Percentiles rank a stretch among this genome's conserved stretches.
Evolutionary conservation across 2,329 filamentous ascomycete species (phyloP).

Genomic region (Paecilomyces fulvus): DNA sequence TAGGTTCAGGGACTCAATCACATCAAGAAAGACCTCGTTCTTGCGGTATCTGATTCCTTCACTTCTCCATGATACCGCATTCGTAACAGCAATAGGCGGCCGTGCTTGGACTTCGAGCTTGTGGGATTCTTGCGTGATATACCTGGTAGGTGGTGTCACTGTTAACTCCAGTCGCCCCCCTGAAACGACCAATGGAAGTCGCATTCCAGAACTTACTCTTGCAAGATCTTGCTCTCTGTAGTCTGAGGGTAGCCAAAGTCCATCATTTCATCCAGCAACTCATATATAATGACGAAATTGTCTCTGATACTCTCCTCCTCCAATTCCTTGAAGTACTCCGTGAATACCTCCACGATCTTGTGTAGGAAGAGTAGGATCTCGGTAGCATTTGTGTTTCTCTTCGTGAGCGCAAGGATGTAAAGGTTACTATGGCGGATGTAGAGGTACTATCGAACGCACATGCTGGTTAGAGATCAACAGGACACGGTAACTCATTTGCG

Average conservation of each 20-base stretch:
- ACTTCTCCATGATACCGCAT: slow-evolving; percentile 94
- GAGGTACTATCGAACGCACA: slow-evolving; percentile 59
- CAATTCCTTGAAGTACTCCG: slow-evolving; percentile 98
- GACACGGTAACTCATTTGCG: slow-evolving; percentile 1
- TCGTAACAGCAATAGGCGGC: slow-evolving; percentile 94
- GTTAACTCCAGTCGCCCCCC: slow-evolving; percentile 2
- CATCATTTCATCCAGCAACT: slow-evolving; percentile 99
- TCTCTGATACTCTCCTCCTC: slow-evolving; percentile 98
- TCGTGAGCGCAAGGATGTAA: slow-evolving; percentile 93
- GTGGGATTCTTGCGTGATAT: slow-evolving; percentile 98
- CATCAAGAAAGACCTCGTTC: slow-evolving; percentile 98
- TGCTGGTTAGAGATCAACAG: background rate
- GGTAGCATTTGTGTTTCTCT: slow-evolving; percentile 97
- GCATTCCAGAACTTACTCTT: slow-evolving; percentile 53
- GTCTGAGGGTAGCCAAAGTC: slow-evolving; percentile 99
- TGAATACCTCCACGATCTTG: slow-evolving; percentile 97
- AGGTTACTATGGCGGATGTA: slow-evolving; percentile 99
- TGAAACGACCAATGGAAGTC: background rate
- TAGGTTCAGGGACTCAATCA: slow-evolving; percentile 92
- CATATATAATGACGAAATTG: slow-evolving; percentile 99
- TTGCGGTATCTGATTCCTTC: slow-evolving; percentile 98
- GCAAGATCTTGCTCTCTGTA: slow-evolving; percentile 94
- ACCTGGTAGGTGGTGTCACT: slow-evolving; percentile 36
- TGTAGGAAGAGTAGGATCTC: slow-evolving; percentile 97
- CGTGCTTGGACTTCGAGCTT: slow-evolving; percentile 95